phyloP scores from a whole-genome alignment of 2,329 filamentous ascomycete species.

The Phoma sp. region DNA sequence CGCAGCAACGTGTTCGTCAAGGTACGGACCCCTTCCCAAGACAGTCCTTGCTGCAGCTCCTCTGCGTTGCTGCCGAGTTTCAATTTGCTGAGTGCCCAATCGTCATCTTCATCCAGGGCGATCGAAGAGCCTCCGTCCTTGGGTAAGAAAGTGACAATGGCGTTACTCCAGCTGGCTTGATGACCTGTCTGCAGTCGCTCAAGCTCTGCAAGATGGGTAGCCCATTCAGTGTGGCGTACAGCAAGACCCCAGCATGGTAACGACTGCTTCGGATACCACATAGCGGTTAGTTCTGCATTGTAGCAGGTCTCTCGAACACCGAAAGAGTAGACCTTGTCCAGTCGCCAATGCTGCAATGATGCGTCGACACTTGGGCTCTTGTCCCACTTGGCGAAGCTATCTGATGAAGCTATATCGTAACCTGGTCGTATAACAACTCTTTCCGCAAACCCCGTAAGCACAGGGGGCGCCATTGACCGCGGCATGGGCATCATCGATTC shows the following conservation, averaged over 20 bases:
- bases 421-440: conserved; percentile 24
- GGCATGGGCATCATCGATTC: conserved; percentile 32
- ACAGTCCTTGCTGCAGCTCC: not conserved
- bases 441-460: conserved; percentile 33
- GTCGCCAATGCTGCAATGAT: conserved; percentile 19
- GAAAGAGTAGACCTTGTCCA: conserved; percentile 42
- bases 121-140: conserved; percentile 29
- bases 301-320: conserved; percentile 37
- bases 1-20: conserved; percentile 34
- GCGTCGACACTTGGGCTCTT: conserved; percentile 22
- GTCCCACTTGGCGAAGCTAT: conserved; percentile 31
- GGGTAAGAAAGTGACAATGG: conserved; percentile 35
- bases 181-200: conserved; percentile 33
- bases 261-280: conserved; percentile 36
- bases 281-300: conserved; percentile 31
- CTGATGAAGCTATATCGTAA: conserved; percentile 18
- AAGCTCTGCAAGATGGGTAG: conserved; percentile 32
- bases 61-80: conserved; percentile 4
- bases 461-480: conserved; percentile 26
- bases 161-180: conserved; percentile 31
- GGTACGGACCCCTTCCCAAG: conserved; percentile 30
- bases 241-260: conserved; percentile 40
- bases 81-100: conserved; percentile 12
- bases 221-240: conserved; percentile 42
- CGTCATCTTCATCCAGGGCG: conserved; percentile 9